Conservation (phyloP, 192 early-diverging fungal genomes). For the Phlyctochytrium arcticum region DNA sequence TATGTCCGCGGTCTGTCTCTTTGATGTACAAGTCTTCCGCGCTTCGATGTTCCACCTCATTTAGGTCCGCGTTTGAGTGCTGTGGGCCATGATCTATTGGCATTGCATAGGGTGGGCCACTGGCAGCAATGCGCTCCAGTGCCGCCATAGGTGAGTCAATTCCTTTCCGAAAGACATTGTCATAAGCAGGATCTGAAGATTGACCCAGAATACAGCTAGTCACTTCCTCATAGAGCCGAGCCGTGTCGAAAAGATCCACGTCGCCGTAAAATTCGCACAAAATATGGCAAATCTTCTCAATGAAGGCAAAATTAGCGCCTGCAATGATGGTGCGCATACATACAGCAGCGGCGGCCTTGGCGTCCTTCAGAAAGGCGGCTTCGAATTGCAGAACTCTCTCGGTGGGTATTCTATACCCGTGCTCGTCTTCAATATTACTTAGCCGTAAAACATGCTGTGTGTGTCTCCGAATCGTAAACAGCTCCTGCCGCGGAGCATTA, state of each 20-base stretch:
- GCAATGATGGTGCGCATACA: constrained; percentile 43
- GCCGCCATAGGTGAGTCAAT: constrained; percentile 34
- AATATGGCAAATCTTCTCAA: constrained; percentile 20
- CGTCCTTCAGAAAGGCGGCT: constrained; percentile 4
- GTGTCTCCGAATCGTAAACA: constrained; percentile 5
- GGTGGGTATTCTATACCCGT: constrained; percentile 8
- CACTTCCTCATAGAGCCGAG: constrained; percentile 24
- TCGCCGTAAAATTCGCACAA: not conserved
- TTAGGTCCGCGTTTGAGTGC: not conserved
- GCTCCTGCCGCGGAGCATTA: not conserved
- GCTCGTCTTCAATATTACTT: too few species aligned
- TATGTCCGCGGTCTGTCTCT: too few species aligned
- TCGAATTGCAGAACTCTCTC: constrained; percentile 44
- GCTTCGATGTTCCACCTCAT: too few species aligned
- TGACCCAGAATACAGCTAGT: constrained; percentile 19
- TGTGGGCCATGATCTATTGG: not conserved
- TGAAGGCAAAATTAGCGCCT: constrained; percentile 25
- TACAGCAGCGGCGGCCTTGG: constrained; percentile 9
- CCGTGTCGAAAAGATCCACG: not conserved
- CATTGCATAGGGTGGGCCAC: not conserved
- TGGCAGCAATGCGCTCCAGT: constrained; percentile 23
- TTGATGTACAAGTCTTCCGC: too few species aligned
- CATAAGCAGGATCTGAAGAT: not conserved
- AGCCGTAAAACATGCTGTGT: too few species aligned
- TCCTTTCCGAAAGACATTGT: constrained; percentile 27